phyloP scores from a whole-genome alignment of 441 rosid species.

The Adansonia grandidieri region DNA sequence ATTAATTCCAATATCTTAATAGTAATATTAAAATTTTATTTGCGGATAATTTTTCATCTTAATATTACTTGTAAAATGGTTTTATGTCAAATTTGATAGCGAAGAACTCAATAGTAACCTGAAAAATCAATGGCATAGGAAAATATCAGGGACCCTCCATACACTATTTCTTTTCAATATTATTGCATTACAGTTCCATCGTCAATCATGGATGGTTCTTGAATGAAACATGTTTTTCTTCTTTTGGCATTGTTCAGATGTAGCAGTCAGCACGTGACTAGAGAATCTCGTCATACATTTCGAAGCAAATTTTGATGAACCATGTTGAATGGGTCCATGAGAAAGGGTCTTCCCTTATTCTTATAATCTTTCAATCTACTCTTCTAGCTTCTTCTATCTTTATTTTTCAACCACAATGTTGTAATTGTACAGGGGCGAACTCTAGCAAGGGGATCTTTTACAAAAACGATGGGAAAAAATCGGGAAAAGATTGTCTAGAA shows the following conservation, averaged over 20 bases:
- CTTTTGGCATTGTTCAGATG: not conserved
- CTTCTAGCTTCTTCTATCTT: not conserved
- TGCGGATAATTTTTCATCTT: not conserved
- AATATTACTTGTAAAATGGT: not conserved
- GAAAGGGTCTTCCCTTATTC: no score
- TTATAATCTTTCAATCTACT: not conserved
- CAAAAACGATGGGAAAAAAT: no score
- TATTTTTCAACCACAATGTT: not conserved
- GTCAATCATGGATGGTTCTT: not conserved
- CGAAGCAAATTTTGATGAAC: slow-evolving; percentile 2
- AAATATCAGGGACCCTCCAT: not conserved
- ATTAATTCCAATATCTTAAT: no score
- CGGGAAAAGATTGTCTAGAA: no score
- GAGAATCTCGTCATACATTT: not conserved
- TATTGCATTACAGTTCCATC: not conserved
- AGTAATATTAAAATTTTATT: no score
- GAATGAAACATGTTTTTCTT: not conserved
- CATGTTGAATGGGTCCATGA: not conserved
- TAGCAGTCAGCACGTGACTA: not conserved
- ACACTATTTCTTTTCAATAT: not conserved
- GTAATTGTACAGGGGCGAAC: no score
- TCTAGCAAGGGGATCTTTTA: no score
- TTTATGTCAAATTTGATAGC: not conserved
- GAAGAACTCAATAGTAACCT: not conserved
- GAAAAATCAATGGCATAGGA: not conserved